Percentiles rank a stretch among this genome's conserved stretches.
Conservation (phyloP, 1,284 basidiomycete species). For the Inonotus hispidus region DNA sequence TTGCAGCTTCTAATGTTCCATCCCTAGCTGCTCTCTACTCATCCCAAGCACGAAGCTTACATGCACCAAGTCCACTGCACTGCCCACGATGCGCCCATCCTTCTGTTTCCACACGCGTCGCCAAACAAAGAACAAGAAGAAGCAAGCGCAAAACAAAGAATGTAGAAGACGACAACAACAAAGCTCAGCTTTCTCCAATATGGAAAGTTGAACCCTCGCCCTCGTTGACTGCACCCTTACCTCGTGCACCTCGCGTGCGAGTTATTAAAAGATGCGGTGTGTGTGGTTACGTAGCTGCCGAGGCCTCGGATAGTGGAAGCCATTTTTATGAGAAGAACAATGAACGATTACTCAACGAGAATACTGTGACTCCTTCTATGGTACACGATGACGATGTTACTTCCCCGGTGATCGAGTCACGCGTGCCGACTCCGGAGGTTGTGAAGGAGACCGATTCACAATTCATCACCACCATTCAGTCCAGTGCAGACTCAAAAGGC, state of each 20-base stretch:
- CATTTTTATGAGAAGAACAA: background rate
- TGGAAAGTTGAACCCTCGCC: background rate
- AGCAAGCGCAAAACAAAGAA: background rate
- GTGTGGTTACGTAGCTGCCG: background rate
- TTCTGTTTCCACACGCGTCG: constrained; percentile 29
- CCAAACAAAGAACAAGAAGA: constrained; percentile 6
- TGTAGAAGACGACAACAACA: background rate
- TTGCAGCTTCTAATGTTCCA: constrained; percentile 40
- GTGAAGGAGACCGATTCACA: background rate
- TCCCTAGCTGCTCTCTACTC: constrained; percentile 38
- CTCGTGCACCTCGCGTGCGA: background rate
- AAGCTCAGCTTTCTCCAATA: background rate
- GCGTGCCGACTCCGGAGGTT: background rate
- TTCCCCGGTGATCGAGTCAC: background rate
- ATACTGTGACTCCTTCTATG: background rate
- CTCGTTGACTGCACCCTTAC: background rate
- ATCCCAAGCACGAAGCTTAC: constrained; percentile 24
- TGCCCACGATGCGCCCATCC: constrained; percentile 49
- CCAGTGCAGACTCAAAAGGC: background rate
- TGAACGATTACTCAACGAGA: background rate
- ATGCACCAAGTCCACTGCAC: constrained; percentile 27
- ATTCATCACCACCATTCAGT: background rate
- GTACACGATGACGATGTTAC: background rate
- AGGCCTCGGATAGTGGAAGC: background rate
- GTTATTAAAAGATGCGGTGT: constrained; percentile 1